Evolutionary conservation across 225 moss, liverwort and hornwort genomes (phyloP), one percentile per base, ranked within the genome.

Genomic region (Marchantia polymorpha): DNA sequence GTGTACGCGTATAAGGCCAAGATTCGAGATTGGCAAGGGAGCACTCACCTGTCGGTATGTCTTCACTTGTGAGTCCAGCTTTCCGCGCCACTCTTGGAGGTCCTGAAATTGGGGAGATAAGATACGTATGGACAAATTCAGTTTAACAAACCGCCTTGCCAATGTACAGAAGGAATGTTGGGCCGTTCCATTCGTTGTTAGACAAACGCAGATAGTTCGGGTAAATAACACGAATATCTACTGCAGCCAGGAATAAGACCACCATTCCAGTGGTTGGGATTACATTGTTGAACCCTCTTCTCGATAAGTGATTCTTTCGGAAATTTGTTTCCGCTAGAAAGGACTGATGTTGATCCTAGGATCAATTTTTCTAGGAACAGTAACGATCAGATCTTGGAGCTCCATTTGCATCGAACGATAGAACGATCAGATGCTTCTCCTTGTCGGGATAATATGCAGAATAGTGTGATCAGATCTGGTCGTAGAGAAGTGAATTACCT

Each of bases 71-170:
- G 88, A 85, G 81, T 99, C 97, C 51, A 95, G 86, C 77, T 88
- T 99, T 25, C 97, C 94, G 51, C 95, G 89, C 97, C 97, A 99
- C 30, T 88, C 92, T 78, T 95, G 94, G 0, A 99, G 83, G 72
- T 95, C 97, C 97, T 97, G 94, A 12, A 47, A 7, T 15, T 15
- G 3, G 25, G 73, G 20, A 55, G 16, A 15, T 67, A 23, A 60
- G 60, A 60, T 17, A 70, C 2, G 19, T 0, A 49, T 20, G 7
- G 3, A 3, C n/a, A 8, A 15, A 48, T 6, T 69, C 10, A 17
- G 19, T 19, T 20, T 5, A 39, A 9, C 22, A 17, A 69, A 4
- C 29, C 47, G 19, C 8, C 15, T 3, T 7, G 4, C 1, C 39
- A 9, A 46, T 16, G 6, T 39, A 16, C 58, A 4, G 19, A 58